Evolutionary conservation across 2,329 filamentous ascomycete species (phyloP).

Genomic region (Cladophialophora immunda): DNA sequence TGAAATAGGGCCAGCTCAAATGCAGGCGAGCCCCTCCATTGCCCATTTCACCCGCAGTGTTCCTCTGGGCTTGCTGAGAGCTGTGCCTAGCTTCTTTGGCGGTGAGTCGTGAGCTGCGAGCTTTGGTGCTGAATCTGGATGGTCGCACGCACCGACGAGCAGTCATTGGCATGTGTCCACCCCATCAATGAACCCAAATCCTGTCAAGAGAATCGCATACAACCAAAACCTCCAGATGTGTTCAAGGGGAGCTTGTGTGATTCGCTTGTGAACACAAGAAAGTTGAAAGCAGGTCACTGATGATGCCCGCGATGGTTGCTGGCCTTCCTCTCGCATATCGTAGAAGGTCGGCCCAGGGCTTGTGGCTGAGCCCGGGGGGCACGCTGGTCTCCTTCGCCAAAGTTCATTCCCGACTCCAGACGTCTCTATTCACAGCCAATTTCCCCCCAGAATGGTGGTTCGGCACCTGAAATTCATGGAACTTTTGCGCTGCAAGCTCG

Average conservation of each 20-base stretch:
- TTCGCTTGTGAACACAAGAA: background rate
- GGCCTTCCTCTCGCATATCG: background rate
- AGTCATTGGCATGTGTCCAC: background rate
- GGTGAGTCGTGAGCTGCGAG: background rate
- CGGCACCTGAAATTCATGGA: background rate
- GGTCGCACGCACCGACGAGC: background rate
- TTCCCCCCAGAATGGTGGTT: background rate
- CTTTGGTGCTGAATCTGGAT: background rate
- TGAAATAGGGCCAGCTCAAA: slow-evolving; percentile 4
- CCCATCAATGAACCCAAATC: background rate
- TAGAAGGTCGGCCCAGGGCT: background rate
- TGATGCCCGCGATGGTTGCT: background rate
- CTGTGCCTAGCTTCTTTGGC: background rate
- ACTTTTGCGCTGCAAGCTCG: background rate
- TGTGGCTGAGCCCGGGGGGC: background rate
- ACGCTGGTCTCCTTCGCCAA: background rate
- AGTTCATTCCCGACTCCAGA: background rate
- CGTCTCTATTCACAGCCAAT: background rate
- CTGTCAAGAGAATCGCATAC: background rate
- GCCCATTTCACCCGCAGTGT: background rate
- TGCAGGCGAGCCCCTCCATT: background rate
- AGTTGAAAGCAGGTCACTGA: background rate
- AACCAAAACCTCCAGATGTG: background rate
- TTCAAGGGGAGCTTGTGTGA: background rate
- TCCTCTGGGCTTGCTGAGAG: slow-evolving; percentile 7